Evolutionary conservation across 805 yeast genomes (phyloP), one percentile per base, ranked within the genome.

Genomic region (Metschnikowia lachancei): DNA sequence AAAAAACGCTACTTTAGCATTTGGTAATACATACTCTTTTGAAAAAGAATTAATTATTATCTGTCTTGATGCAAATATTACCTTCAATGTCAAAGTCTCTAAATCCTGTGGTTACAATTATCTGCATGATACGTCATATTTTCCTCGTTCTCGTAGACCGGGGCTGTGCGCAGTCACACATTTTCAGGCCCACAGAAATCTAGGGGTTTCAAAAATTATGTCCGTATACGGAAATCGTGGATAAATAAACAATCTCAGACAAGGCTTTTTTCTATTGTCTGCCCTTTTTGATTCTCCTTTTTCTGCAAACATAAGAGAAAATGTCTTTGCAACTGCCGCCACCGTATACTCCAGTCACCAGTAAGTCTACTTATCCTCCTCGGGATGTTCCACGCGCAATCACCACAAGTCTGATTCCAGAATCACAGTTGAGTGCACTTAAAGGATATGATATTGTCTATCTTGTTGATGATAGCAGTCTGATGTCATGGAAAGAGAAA

Each of bases 391-490:
- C 47, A 8, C 47, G 47, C 17, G 43, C 47, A 12, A 45, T 45
- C 41, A 45, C 49, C 29, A 35, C 45, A 13, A 40, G 19, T 10
- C 49, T 46, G 45, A 37, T 41, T 17, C 49, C 45, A 12, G 54
- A 51, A 20, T 38, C 46, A 3, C 46, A 52, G 22, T 41, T 50
- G 19, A 41, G 47, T 40, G 51, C 50, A 2, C 52, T 53, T n/a
- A 41, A 46, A 18, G 56, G 51, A 12, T 53, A 53, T 33, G 56
- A 53, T 18, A 40, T 51, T 8, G 46, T 41, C 24, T 53, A 53
- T 32, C 46, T 53, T 16, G 50, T 53, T 4, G 56, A 53, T 33
- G 56, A 53, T 22, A 46, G 51, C 16, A 34, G 46, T n/a, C 48
- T 47, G 31, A 53, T 53, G 56, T 30, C 48, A 9, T 51, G 53